Conservation (phyloP, 306 rosid species). For the Lathyrus aphaca region DNA sequence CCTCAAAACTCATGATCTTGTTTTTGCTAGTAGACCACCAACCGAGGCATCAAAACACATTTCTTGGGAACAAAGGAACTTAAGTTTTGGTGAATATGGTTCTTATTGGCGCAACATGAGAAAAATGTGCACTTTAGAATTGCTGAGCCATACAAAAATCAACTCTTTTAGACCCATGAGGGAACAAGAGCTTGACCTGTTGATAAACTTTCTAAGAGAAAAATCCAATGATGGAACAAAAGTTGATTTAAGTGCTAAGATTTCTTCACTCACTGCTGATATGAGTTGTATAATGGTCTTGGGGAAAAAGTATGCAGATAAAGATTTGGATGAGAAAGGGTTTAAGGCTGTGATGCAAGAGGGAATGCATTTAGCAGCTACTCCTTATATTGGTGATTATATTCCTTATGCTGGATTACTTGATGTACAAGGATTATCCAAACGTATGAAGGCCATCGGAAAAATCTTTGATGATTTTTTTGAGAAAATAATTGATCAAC, state of each 20-base stretch:
- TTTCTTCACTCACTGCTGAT: slow-evolving; percentile 38
- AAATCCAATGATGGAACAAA: slow-evolving; percentile 36
- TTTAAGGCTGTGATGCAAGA: slow-evolving; percentile 57
- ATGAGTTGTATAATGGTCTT: slow-evolving; percentile 62
- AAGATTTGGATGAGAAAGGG: slow-evolving; percentile 56
- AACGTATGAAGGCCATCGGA: slow-evolving; percentile 47
- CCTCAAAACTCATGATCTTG: slow-evolving; percentile 64
- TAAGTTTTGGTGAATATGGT: slow-evolving; percentile 55
- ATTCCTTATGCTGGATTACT: slow-evolving; percentile 56
- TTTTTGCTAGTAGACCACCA: slow-evolving; percentile 67
- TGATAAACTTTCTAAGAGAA: slow-evolving; percentile 44
- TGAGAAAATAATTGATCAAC: slow-evolving; percentile 67
- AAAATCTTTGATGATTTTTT: slow-evolving; percentile 61
- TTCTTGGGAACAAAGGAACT: slow-evolving; percentile 48
- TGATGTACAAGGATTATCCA: slow-evolving; percentile 64
- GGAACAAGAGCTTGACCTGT: slow-evolving; percentile 53
- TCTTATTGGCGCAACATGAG: slow-evolving; percentile 75
- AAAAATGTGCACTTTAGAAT: slow-evolving; percentile 66
- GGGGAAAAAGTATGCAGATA: slow-evolving; percentile 60
- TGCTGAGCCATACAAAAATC: slow-evolving; percentile 55
- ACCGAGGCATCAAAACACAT: slow-evolving; percentile 46
- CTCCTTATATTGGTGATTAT: slow-evolving; percentile 56
- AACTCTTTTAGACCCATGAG: slow-evolving; percentile 58
- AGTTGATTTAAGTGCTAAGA: slow-evolving; percentile 56
- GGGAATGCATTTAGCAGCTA: slow-evolving; percentile 40